Evolutionary conservation across 78 protist genomes (phyloP).

Genomic region (Bigelowiella natans): DNA sequence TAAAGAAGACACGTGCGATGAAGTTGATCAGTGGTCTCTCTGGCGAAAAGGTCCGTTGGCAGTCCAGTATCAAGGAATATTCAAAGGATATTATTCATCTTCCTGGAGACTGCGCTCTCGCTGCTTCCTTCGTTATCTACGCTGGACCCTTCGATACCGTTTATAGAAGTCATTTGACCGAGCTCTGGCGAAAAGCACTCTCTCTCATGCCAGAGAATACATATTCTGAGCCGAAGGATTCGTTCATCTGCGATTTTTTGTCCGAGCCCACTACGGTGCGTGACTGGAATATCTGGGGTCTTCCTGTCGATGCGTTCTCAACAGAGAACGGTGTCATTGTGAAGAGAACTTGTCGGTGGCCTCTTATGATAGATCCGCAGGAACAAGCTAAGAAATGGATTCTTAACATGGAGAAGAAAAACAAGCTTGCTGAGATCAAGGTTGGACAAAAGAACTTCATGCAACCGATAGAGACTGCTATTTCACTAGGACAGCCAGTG

Average conservation of each 20-base stretch:
- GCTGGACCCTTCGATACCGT: slow-evolving; percentile 68
- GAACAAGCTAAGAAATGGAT: slow-evolving; percentile 78
- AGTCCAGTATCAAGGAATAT: background rate
- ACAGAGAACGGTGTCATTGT: slow-evolving; percentile 72
- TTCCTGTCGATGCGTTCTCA: slow-evolving; percentile 67
- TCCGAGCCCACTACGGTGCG: slow-evolving; percentile 58
- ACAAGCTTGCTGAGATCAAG: slow-evolving; percentile 22
- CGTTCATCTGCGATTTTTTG: slow-evolving; percentile 36
- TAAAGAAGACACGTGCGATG: slow-evolving; percentile 60
- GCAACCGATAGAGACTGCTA: slow-evolving; percentile 54
- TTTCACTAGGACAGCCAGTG: slow-evolving; percentile 65
- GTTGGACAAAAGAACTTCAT: slow-evolving; percentile 2
- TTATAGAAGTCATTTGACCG: slow-evolving; percentile 28
- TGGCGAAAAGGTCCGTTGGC: slow-evolving; percentile 73
- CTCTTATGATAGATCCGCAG: slow-evolving; percentile 83
- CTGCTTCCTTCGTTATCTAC: slow-evolving; percentile 73
- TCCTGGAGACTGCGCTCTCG: slow-evolving; percentile 69
- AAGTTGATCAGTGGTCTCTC: slow-evolving; percentile 62
- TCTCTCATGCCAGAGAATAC: background rate
- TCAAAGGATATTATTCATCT: slow-evolving; percentile 22
- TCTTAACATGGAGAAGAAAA: slow-evolving; percentile 38
- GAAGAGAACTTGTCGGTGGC: slow-evolving; percentile 65
- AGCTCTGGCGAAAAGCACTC: background rate
- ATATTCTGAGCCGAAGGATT: background rate
- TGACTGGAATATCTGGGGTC: slow-evolving; percentile 58